phyloP scores from a whole-genome alignment of 768 basidiomycete species.

The Peribolospora kevripleyi region DNA sequence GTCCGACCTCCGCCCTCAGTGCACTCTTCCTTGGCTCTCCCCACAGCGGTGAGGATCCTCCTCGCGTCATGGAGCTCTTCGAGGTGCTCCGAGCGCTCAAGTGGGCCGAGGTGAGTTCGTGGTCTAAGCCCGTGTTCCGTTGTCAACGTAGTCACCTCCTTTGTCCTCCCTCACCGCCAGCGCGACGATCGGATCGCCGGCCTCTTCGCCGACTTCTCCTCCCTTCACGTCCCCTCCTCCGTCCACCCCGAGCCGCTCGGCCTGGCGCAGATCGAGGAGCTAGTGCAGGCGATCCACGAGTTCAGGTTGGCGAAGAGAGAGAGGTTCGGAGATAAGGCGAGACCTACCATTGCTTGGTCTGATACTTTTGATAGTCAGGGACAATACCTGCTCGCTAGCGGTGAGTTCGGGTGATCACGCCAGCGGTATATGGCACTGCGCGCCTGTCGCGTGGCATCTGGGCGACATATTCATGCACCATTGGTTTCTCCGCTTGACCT shows the following conservation, averaged over 20 bases:
- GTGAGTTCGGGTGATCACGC: not conserved
- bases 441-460: not conserved
- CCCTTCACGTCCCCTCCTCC: not conserved
- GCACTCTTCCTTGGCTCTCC: conserved; percentile 9
- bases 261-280: conserved; percentile 14
- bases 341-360: conserved; percentile 12
- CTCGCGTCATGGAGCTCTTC: conserved; percentile 13
- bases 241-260: conserved; percentile 9
- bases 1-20: conserved; percentile 5
- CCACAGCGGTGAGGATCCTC: conserved; percentile 11
- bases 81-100: conserved; percentile 14
- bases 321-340: conserved; percentile 4
- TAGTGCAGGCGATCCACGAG: conserved; percentile 12
- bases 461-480: not conserved
- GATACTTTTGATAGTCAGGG: conserved; percentile 13
- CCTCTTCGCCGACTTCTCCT: conserved; percentile 15
- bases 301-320: conserved; percentile 10
- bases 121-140: no score
- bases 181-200: conserved; percentile 6
- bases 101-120: conserved; percentile 12
- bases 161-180: not conserved
- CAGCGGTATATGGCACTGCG: not conserved
- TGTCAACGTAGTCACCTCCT: not conserved
- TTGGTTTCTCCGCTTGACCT: no score
- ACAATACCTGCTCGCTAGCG: conserved; percentile 13